Evolutionary conservation across 805 yeast genomes (phyloP), one percentile per base, ranked within the genome.

Genomic region (Candida montana): DNA sequence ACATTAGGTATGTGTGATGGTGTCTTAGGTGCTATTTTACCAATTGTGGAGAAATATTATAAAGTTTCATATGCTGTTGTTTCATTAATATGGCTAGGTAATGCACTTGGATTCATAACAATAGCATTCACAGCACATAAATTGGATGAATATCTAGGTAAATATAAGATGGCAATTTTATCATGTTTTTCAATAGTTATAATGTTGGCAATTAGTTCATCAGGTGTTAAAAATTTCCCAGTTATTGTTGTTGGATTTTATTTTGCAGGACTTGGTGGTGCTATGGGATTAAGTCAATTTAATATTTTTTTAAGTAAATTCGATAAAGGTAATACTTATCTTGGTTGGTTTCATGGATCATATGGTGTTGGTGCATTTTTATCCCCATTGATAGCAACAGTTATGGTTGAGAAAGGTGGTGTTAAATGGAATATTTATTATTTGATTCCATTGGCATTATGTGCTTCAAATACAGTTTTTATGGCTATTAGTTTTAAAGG

Each of bases 321-420:
- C 35, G 36, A 44, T 21, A 49, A 53, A 20, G 66, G 74, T 13
- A 69, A 79, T 10, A 66, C 64, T 26, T 71, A 70, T 46, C 57
- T 79, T 31, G 80, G 85, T 1, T 60, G 65, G 38, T 69, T 71
- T 51, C 87, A 81, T 57, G 86, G 82, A 0, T 51, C 63, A 7
- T 81, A 80, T 54, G 88, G 88, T 2, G 28, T 75, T 2, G 87
- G 87, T 10, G 87, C 86, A 3, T 71, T 79, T 4, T 42, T 77
- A 2, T 69, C 83, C 3, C 87, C 88, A 2, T 54, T 79, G 31
- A 60, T 78, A 26, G 80, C 79, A 3, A 78, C 83, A 0, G 60
- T 70, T 1, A 65, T 81, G 70, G 69, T 76, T 15, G 64, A 69
- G 33, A 47, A 55, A 0, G 79, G 77, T 3, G 77, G 77, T 4